Base-by-base conservation (phyloP, 805 yeast species). In the Groenewaldozyma tartarivorans region DNA sequence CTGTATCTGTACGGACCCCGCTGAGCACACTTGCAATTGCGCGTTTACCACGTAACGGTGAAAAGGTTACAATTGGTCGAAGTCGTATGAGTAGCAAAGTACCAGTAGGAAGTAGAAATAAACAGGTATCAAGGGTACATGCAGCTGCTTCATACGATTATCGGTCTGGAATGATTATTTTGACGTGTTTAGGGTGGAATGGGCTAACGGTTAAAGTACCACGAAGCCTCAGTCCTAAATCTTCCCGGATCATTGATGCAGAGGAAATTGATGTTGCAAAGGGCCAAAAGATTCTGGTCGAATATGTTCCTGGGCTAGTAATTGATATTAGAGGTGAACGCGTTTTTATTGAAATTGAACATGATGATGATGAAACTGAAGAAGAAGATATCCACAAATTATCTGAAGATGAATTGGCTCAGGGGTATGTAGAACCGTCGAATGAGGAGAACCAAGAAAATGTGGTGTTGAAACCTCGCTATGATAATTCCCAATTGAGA, bases 121-220 rank as follows among this genome's bases (percentile, higher is more conserved):
- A 74, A 54, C 68, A 69, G 31, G 73, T 84, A 18, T 81, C 92
- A 11, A 72, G 94, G 39, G 67, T 69, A 7, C 95, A 84, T 58
- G 68, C 79, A 39, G 59, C 63, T 13, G 53, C 81, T 2, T 62
- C 69, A 20, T 77, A 72, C 54, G 55, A 64, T 21, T 50, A 64
- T 1, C 54, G 45, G 3, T 40, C 46, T 7, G 63, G 71, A 26
- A 27, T 41, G 16, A 51, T 66, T 35, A 57, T 85, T 35, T 57
- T 90, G 38, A 72, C 72, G 35, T 90, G 96, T 59, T 58, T 76
- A 41, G 96, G 97, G 3, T 73, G 77, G 62, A 90, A 90, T 58
- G 96, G 96, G 7, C 63, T 83, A 38, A 69, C 73, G 6, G 72
- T 87, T 16, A 67, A 72, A 3, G 71, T 85, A 32, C 92, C 95